These are phyloP conservation scores for Fusarium chaquense DNA, from an alignment of 2,329 filamentous ascomycete species.

Conservation along the genomic window DNA sequence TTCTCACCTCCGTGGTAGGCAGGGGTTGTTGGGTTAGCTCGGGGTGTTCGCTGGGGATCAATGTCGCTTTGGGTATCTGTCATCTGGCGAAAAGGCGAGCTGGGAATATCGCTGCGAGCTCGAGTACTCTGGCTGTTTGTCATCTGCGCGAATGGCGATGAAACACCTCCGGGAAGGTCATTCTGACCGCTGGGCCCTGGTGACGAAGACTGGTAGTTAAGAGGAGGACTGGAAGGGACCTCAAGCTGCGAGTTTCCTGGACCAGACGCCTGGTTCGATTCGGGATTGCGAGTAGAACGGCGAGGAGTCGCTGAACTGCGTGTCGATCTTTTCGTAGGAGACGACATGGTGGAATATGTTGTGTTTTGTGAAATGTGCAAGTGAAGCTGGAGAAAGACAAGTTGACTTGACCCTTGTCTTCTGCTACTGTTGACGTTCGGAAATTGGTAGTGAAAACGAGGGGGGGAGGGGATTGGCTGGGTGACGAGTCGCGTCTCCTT, in stretches of 20 bases:
- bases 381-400: conserved; percentile 10
- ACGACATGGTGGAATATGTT: conserved; percentile 54
- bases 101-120: conserved; percentile 57
- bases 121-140: conserved; percentile 67
- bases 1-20: conserved; percentile 71
- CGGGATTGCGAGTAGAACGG: conserved; percentile 56
- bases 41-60: conserved; percentile 75
- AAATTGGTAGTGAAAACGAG: conserved; percentile 43
- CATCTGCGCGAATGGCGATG: conserved; percentile 69
- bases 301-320: conserved; percentile 62
- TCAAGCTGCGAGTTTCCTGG: conserved; percentile 58
- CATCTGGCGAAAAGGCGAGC: conserved; percentile 71
- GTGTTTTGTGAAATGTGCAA: conserved; percentile 19
- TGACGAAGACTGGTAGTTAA: conserved; percentile 69
- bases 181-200: conserved; percentile 45
- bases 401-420: conserved; percentile 31
- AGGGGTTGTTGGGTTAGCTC: conserved; percentile 70
- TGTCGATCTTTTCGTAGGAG: conserved; percentile 60
- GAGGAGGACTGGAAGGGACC: conserved; percentile 82
- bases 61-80: conserved; percentile 66
- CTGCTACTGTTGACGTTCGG: conserved; percentile 41
- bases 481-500: conserved; percentile 44
- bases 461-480: conserved; percentile 47
- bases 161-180: conserved; percentile 55
- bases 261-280: conserved; percentile 59